These are phyloP conservation scores for Coemansia sp. DNA, from an alignment of 192 early-diverging fungal species.

Conservation along the genomic window DNA sequence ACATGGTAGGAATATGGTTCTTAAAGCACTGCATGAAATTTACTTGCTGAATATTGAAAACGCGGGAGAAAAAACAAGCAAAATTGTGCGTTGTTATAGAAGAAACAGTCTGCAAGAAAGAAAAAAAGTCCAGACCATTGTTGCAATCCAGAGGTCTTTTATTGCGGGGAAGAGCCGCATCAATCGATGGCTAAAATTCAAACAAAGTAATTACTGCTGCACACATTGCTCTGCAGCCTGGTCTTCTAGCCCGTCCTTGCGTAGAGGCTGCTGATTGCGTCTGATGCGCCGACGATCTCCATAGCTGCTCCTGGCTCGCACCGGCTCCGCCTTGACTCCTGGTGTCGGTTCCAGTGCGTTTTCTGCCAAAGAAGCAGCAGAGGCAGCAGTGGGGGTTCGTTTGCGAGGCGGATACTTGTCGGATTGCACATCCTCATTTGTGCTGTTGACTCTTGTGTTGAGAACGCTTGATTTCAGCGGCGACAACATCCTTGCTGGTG, in stretches of 20 bases:
- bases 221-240: conserved; percentile 52
- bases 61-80: no score
- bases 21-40: no score
- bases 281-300: conserved; percentile 46
- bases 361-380: conserved; percentile 2
- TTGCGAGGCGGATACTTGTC: conserved; percentile 38
- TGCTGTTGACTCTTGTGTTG: conserved; percentile 22
- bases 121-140: no score
- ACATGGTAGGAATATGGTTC: no score
- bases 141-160: no score
- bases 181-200: neutral
- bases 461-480: conserved; percentile 41
- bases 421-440: neutral
- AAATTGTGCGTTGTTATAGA: no score
- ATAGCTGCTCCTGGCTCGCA: conserved; percentile 42
- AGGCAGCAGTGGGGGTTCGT: conserved; percentile 10
- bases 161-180: neutral
- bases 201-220: conserved; percentile 31
- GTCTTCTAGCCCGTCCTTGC: conserved; percentile 33
- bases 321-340: conserved; percentile 16
- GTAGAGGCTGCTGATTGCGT: conserved; percentile 40
- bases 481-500: conserved; percentile 26
- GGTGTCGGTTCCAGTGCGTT: conserved; percentile 1
- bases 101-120: no score
- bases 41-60: no score